Evolutionary conservation across 257 asterid genomes (phyloP).

Genomic region (Forsythia suspensa): DNA sequence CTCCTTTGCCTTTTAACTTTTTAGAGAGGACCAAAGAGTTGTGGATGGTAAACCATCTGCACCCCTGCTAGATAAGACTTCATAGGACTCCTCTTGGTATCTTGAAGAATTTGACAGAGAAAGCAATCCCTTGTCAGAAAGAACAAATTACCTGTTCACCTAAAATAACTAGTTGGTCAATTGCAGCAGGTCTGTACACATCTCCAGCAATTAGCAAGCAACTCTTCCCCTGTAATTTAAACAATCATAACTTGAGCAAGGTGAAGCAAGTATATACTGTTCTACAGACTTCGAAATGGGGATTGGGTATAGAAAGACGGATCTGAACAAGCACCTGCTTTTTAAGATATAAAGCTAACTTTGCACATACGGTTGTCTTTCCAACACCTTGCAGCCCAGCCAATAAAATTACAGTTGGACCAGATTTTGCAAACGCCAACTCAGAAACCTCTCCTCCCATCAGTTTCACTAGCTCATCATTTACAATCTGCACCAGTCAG

Average conservation of each 20-base stretch:
- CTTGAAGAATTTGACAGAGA: neutral
- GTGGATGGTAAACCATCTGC: neutral
- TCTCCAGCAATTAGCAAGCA: conserved; percentile 99
- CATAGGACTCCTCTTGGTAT: neutral
- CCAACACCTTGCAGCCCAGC: conserved; percentile 99
- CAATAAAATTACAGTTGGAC: conserved; percentile 82
- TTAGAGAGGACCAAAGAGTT: neutral
- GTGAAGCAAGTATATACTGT: conserved; percentile 17
- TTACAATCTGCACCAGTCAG: conserved; percentile 58
- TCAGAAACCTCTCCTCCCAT: conserved; percentile 99
- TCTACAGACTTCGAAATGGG: conserved; percentile 12
- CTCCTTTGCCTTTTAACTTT: neutral
- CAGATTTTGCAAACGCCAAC: conserved; percentile 70
- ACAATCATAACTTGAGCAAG: conserved; percentile 27
- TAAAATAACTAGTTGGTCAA: conserved; percentile 87
- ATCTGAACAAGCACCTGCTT: conserved; percentile 62
- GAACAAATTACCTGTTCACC: conserved; percentile 47
- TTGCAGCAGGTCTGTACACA: conserved; percentile 98
- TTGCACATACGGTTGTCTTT: conserved; percentile 97
- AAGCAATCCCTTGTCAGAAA: neutral
- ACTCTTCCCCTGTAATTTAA: conserved; percentile 73
- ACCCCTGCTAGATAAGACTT: neutral
- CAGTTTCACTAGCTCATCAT: conserved; percentile 81
- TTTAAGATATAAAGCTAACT: conserved; percentile 89
- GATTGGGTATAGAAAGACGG: conserved; percentile 15